A percentile compares a stretch with the other conserved stretches of the same genome.
Evolutionary conservation across 768 basidiomycete genomes (phyloP).

Genomic region (Nevesoporus exiguus): DNA sequence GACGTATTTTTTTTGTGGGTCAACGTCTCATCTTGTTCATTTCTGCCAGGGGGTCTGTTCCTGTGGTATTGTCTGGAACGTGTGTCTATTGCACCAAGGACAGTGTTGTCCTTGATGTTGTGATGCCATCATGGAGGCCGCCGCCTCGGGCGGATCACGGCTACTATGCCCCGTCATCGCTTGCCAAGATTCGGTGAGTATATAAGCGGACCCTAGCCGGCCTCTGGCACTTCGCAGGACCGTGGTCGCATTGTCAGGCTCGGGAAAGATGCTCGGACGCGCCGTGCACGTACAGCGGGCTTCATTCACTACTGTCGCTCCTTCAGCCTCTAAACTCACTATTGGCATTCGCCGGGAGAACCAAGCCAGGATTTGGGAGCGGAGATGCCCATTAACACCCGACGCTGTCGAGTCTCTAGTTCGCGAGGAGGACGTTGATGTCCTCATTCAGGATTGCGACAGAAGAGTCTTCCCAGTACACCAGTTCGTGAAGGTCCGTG

Average conservation of each 20-base stretch:
- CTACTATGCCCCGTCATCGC: background rate
- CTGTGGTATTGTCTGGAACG: background rate
- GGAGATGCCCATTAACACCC: slow-evolving; percentile 80
- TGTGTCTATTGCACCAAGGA: background rate
- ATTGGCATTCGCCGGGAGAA: slow-evolving; percentile 76
- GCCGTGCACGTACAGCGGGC: slow-evolving; percentile 20
- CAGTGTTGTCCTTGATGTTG: background rate
- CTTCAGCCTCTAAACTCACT: slow-evolving; percentile 33
- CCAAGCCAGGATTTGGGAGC: slow-evolving; percentile 79
- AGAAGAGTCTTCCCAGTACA: slow-evolving; percentile 65
- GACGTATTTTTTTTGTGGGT: background rate
- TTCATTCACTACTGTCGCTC: slow-evolving; percentile 18
- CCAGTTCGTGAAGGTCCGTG: slow-evolving; percentile 62
- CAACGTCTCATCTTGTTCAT: background rate
- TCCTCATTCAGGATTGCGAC: slow-evolving; percentile 74
- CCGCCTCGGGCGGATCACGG: slow-evolving; percentile 17
- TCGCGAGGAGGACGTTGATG: slow-evolving; percentile 50
- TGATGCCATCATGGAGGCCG: background rate
- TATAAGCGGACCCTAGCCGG: background rate
- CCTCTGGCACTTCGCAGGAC: background rate
- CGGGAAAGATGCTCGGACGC: slow-evolving; percentile 17
- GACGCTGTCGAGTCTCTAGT: slow-evolving; percentile 63
- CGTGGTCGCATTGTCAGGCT: background rate
- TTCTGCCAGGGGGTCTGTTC: background rate
- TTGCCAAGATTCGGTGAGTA: slow-evolving; percentile 1